phyloP scores from a whole-genome alignment of 1,139 yeast genomes.

The Blastobotrys capitulatus region DNA sequence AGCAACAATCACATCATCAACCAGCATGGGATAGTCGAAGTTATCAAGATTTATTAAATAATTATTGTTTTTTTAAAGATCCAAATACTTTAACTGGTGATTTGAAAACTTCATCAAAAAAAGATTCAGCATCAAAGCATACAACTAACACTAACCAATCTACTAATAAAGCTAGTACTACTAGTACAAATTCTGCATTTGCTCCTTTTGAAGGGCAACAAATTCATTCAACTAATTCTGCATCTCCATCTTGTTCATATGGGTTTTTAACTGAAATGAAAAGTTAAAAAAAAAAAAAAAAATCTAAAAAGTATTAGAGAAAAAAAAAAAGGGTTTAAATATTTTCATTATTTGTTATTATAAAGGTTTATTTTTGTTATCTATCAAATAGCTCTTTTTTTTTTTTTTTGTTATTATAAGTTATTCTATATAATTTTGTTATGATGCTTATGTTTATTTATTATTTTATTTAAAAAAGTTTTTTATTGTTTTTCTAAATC shows the following conservation, averaged over 20 bases:
- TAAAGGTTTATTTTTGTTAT: background rate
- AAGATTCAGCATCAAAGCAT: background rate
- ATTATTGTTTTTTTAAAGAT: constrained; percentile 59
- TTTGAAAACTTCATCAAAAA: background rate
- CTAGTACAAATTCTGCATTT: background rate
- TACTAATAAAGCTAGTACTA: background rate
- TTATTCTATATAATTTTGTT: background rate
- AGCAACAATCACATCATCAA: background rate
- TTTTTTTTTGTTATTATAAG: background rate
- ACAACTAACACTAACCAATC: background rate
- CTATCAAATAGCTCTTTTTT: no score
- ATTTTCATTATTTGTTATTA: background rate
- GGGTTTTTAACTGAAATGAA: background rate
- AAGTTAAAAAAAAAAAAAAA: background rate
- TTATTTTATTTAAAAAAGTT: background rate
- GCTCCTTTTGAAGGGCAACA: background rate
- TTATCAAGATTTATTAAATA: constrained; percentile 63
- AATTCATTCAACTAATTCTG: background rate
- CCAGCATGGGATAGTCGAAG: constrained; percentile 50
- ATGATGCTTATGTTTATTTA: constrained; percentile 3
- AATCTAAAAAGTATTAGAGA: background rate
- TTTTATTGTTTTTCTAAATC: background rate
- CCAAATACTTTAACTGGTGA: background rate
- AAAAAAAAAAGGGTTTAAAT: background rate
- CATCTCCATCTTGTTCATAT: background rate